Evolutionary conservation across 768 basidiomycete species (phyloP).

Genomic region (Rhodosporidiobolus odoratus): DNA sequence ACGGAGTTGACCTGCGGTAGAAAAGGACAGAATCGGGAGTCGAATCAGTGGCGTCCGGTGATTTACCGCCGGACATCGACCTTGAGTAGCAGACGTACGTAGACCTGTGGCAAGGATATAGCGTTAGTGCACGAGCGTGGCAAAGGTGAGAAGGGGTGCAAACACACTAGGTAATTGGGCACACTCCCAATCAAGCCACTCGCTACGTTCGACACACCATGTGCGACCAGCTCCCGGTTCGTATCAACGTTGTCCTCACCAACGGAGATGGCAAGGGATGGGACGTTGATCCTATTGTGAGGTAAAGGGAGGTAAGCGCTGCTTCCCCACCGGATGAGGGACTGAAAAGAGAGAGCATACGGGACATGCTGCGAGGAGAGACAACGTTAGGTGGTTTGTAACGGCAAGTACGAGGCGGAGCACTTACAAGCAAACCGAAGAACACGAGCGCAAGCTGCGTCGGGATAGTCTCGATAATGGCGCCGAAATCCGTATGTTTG

Average conservation of each 20-base stretch:
- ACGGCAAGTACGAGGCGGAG: neutral
- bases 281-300: conserved; percentile 61
- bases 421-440: conserved; percentile 42
- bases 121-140: conserved; percentile 3
- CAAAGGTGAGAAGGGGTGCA: conserved; percentile 12
- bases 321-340: no score
- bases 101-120: neutral
- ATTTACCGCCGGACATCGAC: no score
- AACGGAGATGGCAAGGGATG: conserved; percentile 81
- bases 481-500: conserved; percentile 56
- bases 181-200: neutral
- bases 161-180: conserved; percentile 7
- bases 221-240: conserved; percentile 83
- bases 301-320: no score
- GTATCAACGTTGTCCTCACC: conserved; percentile 79
- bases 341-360: neutral
- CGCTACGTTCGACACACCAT: conserved; percentile 53
- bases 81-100: neutral
- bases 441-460: conserved; percentile 81
- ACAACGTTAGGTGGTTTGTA: neutral
- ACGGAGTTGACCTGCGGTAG: conserved; percentile 49
- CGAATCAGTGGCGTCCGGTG: conserved; percentile 54
- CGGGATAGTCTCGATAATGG: conserved; percentile 76
- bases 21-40: conserved; percentile 52
- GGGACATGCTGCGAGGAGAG: conserved; percentile 74